phyloP scores from a whole-genome alignment of 192 early-diverging fungal genomes.

The Podila verticillata region DNA sequence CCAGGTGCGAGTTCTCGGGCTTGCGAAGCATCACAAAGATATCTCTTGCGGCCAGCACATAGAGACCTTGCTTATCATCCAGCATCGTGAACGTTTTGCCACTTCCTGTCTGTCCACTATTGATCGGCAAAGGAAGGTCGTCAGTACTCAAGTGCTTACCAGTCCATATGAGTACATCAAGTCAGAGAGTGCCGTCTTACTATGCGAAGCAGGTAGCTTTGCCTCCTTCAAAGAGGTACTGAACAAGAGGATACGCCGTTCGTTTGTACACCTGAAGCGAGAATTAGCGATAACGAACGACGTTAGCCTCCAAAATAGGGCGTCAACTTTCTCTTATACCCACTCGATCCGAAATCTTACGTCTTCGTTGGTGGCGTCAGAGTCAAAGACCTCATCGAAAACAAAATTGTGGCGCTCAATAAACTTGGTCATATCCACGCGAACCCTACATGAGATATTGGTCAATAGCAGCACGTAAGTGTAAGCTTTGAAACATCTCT shows the following conservation, averaged over 20 bases:
- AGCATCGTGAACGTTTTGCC: constrained; percentile 99
- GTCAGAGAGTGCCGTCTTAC: constrained; percentile 50
- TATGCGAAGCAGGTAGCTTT: constrained; percentile 99
- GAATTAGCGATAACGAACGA: neutral
- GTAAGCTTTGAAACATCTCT: neutral
- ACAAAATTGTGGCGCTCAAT: constrained; percentile 93
- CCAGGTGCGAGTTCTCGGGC: constrained; percentile 78
- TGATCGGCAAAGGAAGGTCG: constrained; percentile 1
- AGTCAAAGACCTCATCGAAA: constrained; percentile 98
- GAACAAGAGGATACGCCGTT: constrained; percentile 93
- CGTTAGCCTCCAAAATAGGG: neutral
- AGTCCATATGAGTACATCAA: no score
- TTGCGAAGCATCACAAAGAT: constrained; percentile 82
- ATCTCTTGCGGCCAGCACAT: constrained; percentile 91
- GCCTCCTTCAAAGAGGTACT: constrained; percentile 94
- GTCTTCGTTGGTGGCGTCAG: constrained; percentile 79
- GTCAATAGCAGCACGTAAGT: neutral
- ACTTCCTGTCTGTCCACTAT: constrained; percentile 87
- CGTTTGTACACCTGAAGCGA: constrained; percentile 77
- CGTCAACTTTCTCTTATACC: no score
- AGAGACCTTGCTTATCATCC: constrained; percentile 84
- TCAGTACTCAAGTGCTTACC: no score
- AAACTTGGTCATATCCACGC: constrained; percentile 95
- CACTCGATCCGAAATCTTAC: constrained; percentile 47
- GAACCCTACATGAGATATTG: constrained; percentile 66